Conservation (phyloP, 2,329 filamentous ascomycete genomes). For the Aureobasidium namibiae region DNA sequence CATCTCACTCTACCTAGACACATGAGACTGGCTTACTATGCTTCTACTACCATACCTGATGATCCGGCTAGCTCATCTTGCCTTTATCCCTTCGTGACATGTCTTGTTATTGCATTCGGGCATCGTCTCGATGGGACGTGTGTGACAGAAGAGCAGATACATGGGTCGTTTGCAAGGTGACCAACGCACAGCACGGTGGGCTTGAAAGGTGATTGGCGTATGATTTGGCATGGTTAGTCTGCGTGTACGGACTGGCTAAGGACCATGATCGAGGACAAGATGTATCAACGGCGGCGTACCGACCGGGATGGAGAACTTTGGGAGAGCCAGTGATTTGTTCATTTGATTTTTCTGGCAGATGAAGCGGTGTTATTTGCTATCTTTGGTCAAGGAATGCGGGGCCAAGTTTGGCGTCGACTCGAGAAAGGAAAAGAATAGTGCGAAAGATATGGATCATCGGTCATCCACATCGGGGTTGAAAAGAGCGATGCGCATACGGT, state of each 20-base stretch:
- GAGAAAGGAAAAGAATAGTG: not conserved
- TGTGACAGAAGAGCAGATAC: not conserved
- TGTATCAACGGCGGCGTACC: not conserved
- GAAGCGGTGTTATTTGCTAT: conserved; percentile 12
- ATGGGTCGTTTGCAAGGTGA: not conserved
- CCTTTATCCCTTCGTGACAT: no score
- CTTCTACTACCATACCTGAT: no score
- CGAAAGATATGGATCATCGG: conserved; percentile 13
- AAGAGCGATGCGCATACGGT: conserved; percentile 29
- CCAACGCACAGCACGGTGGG: not conserved
- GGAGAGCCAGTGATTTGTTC: not conserved
- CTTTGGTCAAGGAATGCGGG: conserved; percentile 11
- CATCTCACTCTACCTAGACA: no score
- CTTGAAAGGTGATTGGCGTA: not conserved
- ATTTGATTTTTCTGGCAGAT: conserved; percentile 8
- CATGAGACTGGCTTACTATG: no score
- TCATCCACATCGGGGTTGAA: conserved; percentile 26
- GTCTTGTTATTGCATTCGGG: no score
- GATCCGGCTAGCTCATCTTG: no score
- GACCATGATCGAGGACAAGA: not conserved
- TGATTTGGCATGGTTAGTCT: not conserved
- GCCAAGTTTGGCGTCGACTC: not conserved
- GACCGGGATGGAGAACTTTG: not conserved
- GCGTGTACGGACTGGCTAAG: not conserved
- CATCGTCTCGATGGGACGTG: not conserved